Evolutionary conservation across 2,329 filamentous ascomycete species (phyloP).

Genomic region (Ophiostoma triangulosporum): DNA sequence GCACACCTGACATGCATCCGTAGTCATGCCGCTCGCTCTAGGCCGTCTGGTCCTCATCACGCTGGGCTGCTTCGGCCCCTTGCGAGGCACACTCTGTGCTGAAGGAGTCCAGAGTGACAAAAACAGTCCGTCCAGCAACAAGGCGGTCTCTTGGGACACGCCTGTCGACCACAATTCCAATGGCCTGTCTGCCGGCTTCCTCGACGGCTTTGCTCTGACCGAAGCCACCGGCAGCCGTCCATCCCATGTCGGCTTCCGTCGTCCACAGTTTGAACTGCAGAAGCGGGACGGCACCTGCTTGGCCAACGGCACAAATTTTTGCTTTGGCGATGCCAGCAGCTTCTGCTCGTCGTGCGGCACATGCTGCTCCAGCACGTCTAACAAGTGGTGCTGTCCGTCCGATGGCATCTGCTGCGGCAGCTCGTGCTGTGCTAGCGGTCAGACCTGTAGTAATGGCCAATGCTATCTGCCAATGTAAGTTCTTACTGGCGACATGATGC

Average conservation of each 20-base stretch:
- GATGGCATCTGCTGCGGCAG: slow-evolving; percentile 19
- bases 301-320: slow-evolving; percentile 22
- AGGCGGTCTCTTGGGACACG: not conserved
- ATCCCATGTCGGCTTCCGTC: slow-evolving; percentile 13
- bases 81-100: not conserved
- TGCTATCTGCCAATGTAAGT: slow-evolving; percentile 15
- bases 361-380: slow-evolving; percentile 16
- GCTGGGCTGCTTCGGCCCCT: slow-evolving; percentile 3
- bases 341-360: slow-evolving; percentile 20
- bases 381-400: slow-evolving; percentile 18
- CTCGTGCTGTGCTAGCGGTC: slow-evolving; percentile 20
- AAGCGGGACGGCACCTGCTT: slow-evolving; percentile 19
- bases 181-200: not conserved
- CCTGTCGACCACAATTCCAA: not conserved
- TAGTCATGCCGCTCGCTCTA: slow-evolving; percentile 9
- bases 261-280: slow-evolving; percentile 10
- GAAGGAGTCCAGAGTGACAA: not conserved
- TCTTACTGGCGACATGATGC: no score
- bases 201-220: slow-evolving; percentile 6
- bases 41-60: slow-evolving; percentile 11
- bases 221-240: slow-evolving; percentile 12
- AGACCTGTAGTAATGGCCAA: slow-evolving; percentile 19
- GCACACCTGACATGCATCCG: slow-evolving; percentile 6
- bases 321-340: slow-evolving; percentile 18
- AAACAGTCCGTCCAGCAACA: not conserved